These are phyloP conservation scores for Blastocystis sp. DNA, from an alignment of 352 stramenopile genomes.

Conservation along the genomic window DNA sequence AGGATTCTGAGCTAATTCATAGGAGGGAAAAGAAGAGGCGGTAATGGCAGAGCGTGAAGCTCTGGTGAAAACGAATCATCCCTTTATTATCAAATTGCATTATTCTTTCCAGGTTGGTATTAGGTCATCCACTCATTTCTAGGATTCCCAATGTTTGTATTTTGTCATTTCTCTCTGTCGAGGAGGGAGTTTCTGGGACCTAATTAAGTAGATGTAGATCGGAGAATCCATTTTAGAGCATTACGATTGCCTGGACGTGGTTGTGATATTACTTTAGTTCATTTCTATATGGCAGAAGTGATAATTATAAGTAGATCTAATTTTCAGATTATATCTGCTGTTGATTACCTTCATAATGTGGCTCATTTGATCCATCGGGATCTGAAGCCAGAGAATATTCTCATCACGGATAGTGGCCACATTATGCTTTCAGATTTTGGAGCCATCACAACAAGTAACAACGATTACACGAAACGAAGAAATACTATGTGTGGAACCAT, in stretches of 20 bases:
- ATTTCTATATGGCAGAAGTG: slow-evolving; percentile 57
- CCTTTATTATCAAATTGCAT: slow-evolving; percentile 64
- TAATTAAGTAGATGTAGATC: slow-evolving; percentile 11
- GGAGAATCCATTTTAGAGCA: neutral
- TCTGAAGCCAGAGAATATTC: slow-evolving; percentile 67
- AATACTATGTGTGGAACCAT: slow-evolving; percentile 41
- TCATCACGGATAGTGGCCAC: slow-evolving; percentile 65
- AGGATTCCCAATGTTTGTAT: slow-evolving; percentile 64
- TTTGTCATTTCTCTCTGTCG: slow-evolving; percentile 66
- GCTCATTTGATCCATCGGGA: slow-evolving; percentile 65
- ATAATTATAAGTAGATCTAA: neutral
- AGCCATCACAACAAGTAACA: slow-evolving; percentile 48
- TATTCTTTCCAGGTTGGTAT: slow-evolving; percentile 65
- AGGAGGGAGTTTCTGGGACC: slow-evolving; percentile 33
- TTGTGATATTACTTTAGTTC: slow-evolving; percentile 12
- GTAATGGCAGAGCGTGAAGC: slow-evolving; percentile 66
- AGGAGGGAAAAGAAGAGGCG: slow-evolving; percentile 64
- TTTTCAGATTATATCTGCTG: slow-evolving; percentile 49
- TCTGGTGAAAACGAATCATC: slow-evolving; percentile 63
- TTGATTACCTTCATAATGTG: slow-evolving; percentile 65
- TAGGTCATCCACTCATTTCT: neutral
- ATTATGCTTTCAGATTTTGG: slow-evolving; percentile 66
- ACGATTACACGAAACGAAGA: neutral
- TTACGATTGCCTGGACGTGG: slow-evolving; percentile 21
- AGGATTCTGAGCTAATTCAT: slow-evolving; percentile 22